phyloP scores from a whole-genome alignment of 345 rosid genomes.

The Eucalyptus tenuipes region DNA sequence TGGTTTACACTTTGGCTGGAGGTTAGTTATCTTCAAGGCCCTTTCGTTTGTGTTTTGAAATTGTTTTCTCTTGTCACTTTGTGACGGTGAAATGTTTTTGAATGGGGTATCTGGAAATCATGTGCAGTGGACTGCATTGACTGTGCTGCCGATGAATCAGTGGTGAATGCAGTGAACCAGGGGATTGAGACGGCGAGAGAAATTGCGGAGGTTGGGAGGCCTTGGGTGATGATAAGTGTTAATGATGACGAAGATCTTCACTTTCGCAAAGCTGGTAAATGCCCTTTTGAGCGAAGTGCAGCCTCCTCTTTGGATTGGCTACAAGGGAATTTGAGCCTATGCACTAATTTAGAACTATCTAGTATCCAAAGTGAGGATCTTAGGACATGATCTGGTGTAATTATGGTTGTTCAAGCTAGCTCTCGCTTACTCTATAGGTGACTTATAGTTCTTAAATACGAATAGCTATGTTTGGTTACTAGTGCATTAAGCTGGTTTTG shows the following conservation, averaged over 20 bases:
- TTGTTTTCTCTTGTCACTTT: background rate
- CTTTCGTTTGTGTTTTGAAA: background rate
- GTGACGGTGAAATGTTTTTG: background rate
- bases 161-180: slow-evolving; percentile 45
- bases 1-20: slow-evolving; percentile 59
- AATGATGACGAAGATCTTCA: slow-evolving; percentile 57
- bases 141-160: slow-evolving; percentile 52
- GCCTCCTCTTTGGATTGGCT: background rate
- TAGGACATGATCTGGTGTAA: background rate
- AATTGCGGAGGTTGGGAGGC: slow-evolving; percentile 30
- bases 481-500: background rate
- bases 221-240: slow-evolving; percentile 62
- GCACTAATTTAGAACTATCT: background rate
- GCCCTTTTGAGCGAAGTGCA: background rate
- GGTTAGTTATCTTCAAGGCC: slow-evolving; percentile 4
- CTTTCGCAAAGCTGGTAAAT: slow-evolving; percentile 50
- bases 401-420: background rate
- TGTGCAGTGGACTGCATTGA: slow-evolving; percentile 56
- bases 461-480: background rate
- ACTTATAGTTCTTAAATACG: background rate
- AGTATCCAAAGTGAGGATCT: background rate
- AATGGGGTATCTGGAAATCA: background rate
- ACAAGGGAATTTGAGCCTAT: background rate
- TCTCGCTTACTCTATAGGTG: background rate
- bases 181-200: slow-evolving; percentile 40